phyloP scores from a whole-genome alignment of 2,329 filamentous ascomycete genomes.

The Plectosphaerella plurivora region DNA sequence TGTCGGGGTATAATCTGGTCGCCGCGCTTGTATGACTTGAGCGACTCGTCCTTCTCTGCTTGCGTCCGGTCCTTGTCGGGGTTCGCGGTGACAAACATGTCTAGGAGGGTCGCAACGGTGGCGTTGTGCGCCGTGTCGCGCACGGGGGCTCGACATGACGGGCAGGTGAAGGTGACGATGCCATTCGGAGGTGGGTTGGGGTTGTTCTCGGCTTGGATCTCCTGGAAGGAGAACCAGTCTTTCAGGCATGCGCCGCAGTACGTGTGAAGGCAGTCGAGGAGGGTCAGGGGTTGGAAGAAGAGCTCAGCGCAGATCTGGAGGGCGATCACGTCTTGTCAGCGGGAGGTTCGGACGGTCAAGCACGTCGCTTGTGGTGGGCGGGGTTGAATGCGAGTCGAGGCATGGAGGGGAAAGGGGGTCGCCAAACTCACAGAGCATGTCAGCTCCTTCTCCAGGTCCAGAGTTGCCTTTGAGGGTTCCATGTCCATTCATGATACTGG shows the following conservation, averaged over 20 bases:
- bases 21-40: slow-evolving; percentile 71
- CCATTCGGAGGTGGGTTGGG: slow-evolving; percentile 44
- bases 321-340: background rate
- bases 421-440: slow-evolving; percentile 76
- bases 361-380: too few species aligned
- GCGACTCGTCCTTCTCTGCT: slow-evolving; percentile 73
- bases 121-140: slow-evolving; percentile 88
- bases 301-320: slow-evolving; percentile 94
- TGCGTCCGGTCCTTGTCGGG: slow-evolving; percentile 67
- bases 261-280: slow-evolving; percentile 90
- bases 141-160: slow-evolving; percentile 82
- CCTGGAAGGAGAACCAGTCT: slow-evolving; percentile 90
- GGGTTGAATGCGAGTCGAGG: too few species aligned
- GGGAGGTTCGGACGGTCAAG: background rate
- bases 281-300: slow-evolving; percentile 83
- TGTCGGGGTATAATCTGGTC: slow-evolving; percentile 72
- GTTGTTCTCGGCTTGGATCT: slow-evolving; percentile 48
- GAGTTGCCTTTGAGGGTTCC: slow-evolving; percentile 42
- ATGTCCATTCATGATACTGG: slow-evolving; percentile 27
- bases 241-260: slow-evolving; percentile 95
- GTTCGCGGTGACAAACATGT: slow-evolving; percentile 80
- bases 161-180: slow-evolving; percentile 71
- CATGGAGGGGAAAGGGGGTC: too few species aligned
- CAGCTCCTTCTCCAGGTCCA: slow-evolving; percentile 88
- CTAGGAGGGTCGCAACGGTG: slow-evolving; percentile 80